phyloP scores from a whole-genome alignment of 768 basidiomycete species.

The Mycena metata region DNA sequence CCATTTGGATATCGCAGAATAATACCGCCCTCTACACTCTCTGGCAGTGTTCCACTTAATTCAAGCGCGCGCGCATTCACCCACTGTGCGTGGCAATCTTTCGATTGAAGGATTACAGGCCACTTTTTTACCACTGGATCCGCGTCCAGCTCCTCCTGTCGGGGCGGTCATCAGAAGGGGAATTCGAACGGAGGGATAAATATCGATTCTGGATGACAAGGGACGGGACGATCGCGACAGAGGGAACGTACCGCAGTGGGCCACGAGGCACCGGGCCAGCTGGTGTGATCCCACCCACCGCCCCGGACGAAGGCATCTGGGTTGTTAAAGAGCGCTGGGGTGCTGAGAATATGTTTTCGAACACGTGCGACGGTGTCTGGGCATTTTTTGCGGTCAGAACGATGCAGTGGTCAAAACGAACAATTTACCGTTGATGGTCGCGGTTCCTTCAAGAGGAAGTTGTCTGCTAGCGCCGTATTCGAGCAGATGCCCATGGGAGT shows the following conservation, averaged over 20 bases:
- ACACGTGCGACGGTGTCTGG: conserved; percentile 65
- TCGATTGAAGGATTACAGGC: conserved; percentile 79
- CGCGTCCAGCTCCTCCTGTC: conserved; percentile 79
- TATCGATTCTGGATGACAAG: too few species aligned
- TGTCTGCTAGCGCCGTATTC: conserved; percentile 80
- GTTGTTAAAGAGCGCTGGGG: conserved; percentile 68
- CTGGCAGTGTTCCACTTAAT: conserved; percentile 70
- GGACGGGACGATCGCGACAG: not conserved
- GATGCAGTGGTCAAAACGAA: too few species aligned
- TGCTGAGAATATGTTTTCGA: conserved; percentile 67
- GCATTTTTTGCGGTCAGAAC: conserved; percentile 3
- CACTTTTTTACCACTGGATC: conserved; percentile 77
- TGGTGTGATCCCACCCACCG: conserved; percentile 95
- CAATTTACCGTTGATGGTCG: conserved; percentile 65
- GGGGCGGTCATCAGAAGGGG: conserved; percentile 46
- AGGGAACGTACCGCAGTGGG: conserved; percentile 73
- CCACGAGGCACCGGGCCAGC: conserved; percentile 73
- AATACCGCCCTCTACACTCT: conserved; percentile 69
- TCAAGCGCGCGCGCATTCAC: conserved; percentile 81
- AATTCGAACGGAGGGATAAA: too few species aligned
- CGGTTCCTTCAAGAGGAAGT: conserved; percentile 74
- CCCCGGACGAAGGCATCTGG: conserved; percentile 81
- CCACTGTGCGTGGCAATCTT: conserved; percentile 92
- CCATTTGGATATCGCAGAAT: conserved; percentile 67
- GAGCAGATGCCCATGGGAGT: conserved; percentile 86